Base-by-base conservation (phyloP, 1,284 basidiomycete species). In the Vanrija humicola region DNA sequence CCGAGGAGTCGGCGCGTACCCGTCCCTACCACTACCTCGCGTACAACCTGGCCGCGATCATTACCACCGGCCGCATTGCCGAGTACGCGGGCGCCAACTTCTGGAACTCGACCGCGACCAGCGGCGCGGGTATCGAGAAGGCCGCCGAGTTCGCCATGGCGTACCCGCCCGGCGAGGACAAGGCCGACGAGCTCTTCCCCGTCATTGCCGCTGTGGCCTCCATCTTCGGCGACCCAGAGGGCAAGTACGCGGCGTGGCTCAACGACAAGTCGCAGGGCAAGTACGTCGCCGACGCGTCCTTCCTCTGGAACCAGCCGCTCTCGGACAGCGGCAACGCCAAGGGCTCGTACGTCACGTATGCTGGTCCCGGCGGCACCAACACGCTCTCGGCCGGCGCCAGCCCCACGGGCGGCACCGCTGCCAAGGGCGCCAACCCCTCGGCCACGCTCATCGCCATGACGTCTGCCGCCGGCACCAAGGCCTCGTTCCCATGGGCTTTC, bases 11-110 rank as follows among this genome's bases (percentile, higher is more conserved):
- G 14, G 57, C 53, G 19, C 65, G 71, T 48, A 72, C 73, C 0
- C 56, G 72, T 18, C 69, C 72, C 0, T 72, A 64, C 59, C 72
- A 74, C 55, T 74, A 74, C 55, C 59, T 67, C 25, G 56, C 67
- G 12, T 74, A 72, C 65, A 73, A 72, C 54, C 59, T 73, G 12
- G 67, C 67, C 10, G 69, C 55, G 9, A 50, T 69, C 38, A 39
- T 70, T 6, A 54, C 55, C 19, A 29, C 46, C n/a, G 55, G 51
- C 12, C 58, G 55, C 34, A 29, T 60, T 14, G 51, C 47, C 21
- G 25, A 51, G 39, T 60, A 60, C 39, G 58, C 52, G 15, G 66
- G 61, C 23, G 56, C 56, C 21, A 46, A 52, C 38, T 52, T 54
- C 28, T 74, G 70, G 67, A 61, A 56, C 29, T 46, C 46, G 7